Evolutionary conservation across 805 yeast species (phyloP).

Genomic region (Candida peoriensis): DNA sequence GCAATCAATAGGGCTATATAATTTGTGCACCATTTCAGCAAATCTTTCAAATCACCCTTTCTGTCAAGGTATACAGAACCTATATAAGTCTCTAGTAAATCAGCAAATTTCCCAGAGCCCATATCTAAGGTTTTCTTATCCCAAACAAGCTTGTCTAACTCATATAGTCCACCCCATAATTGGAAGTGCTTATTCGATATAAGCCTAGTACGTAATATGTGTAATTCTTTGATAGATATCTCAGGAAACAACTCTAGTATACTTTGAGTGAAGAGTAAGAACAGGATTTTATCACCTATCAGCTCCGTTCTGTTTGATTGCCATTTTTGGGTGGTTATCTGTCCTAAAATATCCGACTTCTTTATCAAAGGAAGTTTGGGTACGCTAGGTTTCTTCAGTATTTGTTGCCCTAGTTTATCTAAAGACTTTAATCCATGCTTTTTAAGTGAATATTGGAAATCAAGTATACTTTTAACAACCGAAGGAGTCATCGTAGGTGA

Average conservation of each 20-base stretch:
- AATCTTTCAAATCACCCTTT: not conserved
- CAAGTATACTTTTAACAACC: too few relatives aligned
- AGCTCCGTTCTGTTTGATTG: not conserved
- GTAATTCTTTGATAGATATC: not conserved
- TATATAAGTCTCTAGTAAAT: slow-evolving; percentile 1
- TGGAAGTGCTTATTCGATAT: not conserved
- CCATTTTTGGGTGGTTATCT: not conserved
- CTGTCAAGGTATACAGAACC: slow-evolving; percentile 1
- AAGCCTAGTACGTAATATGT: not conserved
- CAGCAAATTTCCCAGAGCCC: not conserved
- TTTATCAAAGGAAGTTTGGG: not conserved
- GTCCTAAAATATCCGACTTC: not conserved
- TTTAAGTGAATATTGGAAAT: too few relatives aligned
- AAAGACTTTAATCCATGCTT: too few relatives aligned
- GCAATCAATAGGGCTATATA: too few relatives aligned
- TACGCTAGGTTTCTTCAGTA: too few relatives aligned
- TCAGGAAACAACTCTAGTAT: not conserved
- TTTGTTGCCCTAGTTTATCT: too few relatives aligned
- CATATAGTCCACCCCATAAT: not conserved
- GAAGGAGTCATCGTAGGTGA: too few relatives aligned
- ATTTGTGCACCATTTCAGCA: not conserved
- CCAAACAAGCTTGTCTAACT: not conserved
- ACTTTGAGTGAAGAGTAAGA: not conserved
- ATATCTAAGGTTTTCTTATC: not conserved
- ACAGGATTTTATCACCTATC: not conserved